These are phyloP conservation scores for Mortierella sp. DNA, from an alignment of 371 early-diverging fungal species.

Conservation along the genomic window DNA sequence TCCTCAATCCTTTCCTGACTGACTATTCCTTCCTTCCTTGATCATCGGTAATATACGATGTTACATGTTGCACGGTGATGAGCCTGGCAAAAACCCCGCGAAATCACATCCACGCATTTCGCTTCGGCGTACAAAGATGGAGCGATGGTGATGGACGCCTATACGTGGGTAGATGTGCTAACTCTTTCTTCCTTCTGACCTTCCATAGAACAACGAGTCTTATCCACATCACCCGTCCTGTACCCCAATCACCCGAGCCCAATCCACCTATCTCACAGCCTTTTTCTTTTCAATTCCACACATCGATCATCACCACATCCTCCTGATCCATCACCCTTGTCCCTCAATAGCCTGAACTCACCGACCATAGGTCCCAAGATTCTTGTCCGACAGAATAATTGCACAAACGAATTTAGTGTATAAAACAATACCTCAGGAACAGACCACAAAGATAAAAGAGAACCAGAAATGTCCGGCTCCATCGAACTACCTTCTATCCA, in stretches of 20 bases:
- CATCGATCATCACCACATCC: conserved; percentile 1
- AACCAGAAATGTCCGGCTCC: conserved; percentile 33
- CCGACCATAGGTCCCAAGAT: neutral
- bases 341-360: neutral
- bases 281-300: neutral
- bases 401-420: no score
- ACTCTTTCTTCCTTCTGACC: neutral
- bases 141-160: no score
- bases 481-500: conserved; percentile 43
- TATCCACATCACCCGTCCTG: conserved; percentile 24
- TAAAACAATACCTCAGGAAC: no score
- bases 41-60: conserved; percentile 9
- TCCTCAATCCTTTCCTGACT: neutral
- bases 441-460: no score
- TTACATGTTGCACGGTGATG: neutral
- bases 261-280: neutral
- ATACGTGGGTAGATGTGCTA: neutral
- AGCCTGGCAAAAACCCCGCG: no score
- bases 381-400: no score
- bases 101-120: no score
- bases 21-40: neutral
- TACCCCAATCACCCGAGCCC: neutral
- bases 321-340: neutral
- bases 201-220: neutral
- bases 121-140: no score